Evolutionary conservation across 192 early-diverging fungal species (phyloP), one percentile per base, ranked within the genome.

Genomic region (Mortierella hygrophila): DNA sequence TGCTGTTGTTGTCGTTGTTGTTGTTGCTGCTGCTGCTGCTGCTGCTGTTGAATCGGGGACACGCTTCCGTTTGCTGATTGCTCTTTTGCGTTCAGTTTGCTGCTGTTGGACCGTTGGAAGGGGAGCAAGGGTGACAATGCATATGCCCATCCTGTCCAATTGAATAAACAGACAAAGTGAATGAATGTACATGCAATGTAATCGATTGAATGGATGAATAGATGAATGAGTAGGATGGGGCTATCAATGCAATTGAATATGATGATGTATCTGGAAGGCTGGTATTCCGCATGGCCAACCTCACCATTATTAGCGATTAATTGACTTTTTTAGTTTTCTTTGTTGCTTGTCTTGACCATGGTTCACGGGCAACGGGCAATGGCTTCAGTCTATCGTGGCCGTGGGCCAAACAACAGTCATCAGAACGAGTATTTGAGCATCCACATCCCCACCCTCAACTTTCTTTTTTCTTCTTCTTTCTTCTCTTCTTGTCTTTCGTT

Each of bases 361-460:
- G 49, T 52, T 21, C 49, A 52, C 49, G 47, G 47, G 47, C 47
- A 52, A 52, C 18, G 18, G 49, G 49, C 49, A 52, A 52, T 52
- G 49, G 16, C 49, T 52, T 52, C 49, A 6, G 5, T 3, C 18
- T 16, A 52, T 46, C 60, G 4, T 8, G 32, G 32, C 29, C n/a
- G 35, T 65, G n/a, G 29, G 26, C 9, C 4, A 35, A 26, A 9
- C 26, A 38, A 32, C 16, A 23, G 29, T 32, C n/a, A 74, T 32
- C n/a, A 74, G 35, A 55, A 29, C 60, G 60, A 55, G 71, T 83
- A 83, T 83, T 70, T 83, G 47, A 84, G 38, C 82, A 75, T 79
- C 26, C n/a, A 54, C 18, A 42, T 69, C 23, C 38, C 18, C 57
- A 37, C 75, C 68, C 32, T 41, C 57, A 68, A 68, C 63, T 68